Evolutionary conservation across 768 basidiomycete genomes (phyloP), one percentile per base, ranked within the genome.

Genomic region (Russula ochroleuca): DNA sequence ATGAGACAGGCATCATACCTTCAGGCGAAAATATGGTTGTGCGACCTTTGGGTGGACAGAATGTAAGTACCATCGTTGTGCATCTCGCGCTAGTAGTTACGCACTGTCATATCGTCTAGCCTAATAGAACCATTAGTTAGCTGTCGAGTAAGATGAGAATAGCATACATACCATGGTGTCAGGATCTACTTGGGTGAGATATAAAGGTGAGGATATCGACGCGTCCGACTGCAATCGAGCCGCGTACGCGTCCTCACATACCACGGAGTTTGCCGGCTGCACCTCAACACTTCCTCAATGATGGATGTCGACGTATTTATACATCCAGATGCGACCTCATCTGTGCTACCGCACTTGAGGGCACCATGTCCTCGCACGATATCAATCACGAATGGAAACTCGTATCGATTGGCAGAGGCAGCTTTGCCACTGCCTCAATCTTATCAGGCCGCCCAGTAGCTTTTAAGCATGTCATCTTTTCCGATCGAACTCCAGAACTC

Each of bases 1-100:
- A 35, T 25, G 52, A 38, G 47, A 55, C 11, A 35, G 28, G 33
- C 31, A 52, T 72, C 79, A 64, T 73, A 88, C 96, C 96, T 78
- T 99, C 96, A 38, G 96, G 96, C 58, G 95, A 98, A 85, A 98
- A 98, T 79, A 97, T 98, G 65, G 96, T 98, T 69, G 95, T 99
- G 70, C 94, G 88, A 78, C 87, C 88, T 92, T 76, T 69, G 67
- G 69, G 68, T 62, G 40, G 63, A 63, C 62, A 61, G 66, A 53
- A n/a, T 55, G 56, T 58, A 65, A 57, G 59, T 38, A 51, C 47
- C 9, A 68, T 37, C 38, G 33, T 21, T 25, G 60, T 56, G 45
- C 19, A 59, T 23, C 55, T 65, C 31, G 31, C 31, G 41, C 43
- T 25, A 64, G 31, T 50, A 40, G n/a, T 62, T 43, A 80, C 91